These are phyloP conservation scores for Karstenula rhodostoma DNA, from an alignment of 2,329 filamentous ascomycete genomes.

Conservation along the genomic window DNA sequence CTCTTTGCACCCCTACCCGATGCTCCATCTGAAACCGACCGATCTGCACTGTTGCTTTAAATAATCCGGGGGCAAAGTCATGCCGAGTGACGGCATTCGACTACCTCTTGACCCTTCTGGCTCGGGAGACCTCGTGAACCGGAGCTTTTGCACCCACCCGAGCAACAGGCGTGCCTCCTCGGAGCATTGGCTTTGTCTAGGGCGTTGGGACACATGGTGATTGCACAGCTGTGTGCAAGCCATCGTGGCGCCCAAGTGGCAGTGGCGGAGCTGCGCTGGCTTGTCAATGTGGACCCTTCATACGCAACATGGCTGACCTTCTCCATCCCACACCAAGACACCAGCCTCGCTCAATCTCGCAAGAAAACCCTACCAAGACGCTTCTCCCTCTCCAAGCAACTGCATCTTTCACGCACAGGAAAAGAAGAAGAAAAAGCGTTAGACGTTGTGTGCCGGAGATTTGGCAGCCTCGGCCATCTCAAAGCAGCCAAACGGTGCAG, in stretches of 20 bases:
- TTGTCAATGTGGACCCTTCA: not conserved
- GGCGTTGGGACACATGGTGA: not conserved
- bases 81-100: constrained; percentile 7
- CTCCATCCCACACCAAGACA: not conserved
- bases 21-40: constrained; percentile 12
- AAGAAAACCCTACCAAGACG: not conserved
- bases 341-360: not conserved
- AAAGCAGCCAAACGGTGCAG: not conserved
- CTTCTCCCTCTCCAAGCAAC: constrained; percentile 5
- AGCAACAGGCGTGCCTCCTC: not conserved
- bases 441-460: constrained; percentile 2
- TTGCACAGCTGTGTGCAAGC: not conserved
- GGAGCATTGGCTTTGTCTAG: not conserved
- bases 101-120: not conserved
- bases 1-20: not conserved
- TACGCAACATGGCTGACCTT: constrained; percentile 14
- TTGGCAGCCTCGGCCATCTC: constrained; percentile 10
- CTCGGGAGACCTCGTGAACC: not conserved
- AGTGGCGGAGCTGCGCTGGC: constrained; percentile 12
- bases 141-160: not conserved
- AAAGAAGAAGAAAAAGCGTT: too few species aligned
- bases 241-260: constrained; percentile 7
- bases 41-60: constrained; percentile 15
- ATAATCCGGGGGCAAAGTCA: constrained; percentile 12
- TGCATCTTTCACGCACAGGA: not conserved